A percentile compares a stretch with the other conserved stretches of the same genome.
These are phyloP conservation scores for Penicillium bovifimosum DNA, from an alignment of 495 filamentous ascomycete genomes.

Conservation along the genomic window DNA sequence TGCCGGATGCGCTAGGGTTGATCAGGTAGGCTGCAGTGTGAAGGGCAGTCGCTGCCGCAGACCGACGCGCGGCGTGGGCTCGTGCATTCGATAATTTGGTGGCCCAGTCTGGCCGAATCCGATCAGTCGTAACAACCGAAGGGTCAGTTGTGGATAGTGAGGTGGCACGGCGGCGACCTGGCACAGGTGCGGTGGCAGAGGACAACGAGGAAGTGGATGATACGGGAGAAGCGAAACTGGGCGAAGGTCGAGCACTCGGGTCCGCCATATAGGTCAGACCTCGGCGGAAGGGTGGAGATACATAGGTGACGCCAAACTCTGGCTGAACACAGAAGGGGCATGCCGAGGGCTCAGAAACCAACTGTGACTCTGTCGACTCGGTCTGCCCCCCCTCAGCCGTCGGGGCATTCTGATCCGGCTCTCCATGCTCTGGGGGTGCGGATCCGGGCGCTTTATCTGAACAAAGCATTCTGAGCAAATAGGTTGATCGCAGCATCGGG, in stretches of 20 bases:
- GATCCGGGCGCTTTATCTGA: constrained; percentile 95
- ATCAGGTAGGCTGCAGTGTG: constrained; percentile 95
- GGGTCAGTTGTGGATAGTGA: constrained; percentile 77
- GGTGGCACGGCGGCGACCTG: constrained; percentile 61
- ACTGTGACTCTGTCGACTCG: constrained; percentile 51
- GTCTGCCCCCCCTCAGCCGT: constrained; percentile 33
- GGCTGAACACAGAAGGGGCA: constrained; percentile 95
- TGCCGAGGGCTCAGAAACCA: constrained; percentile 86
- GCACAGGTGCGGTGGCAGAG: constrained; percentile 30
- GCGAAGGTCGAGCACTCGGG: constrained; percentile 33
- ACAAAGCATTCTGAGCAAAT: constrained; percentile 99
- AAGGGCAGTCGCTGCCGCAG: constrained; percentile 88
- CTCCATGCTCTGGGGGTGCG: constrained; percentile 87
- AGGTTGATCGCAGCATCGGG: constrained; percentile 89
- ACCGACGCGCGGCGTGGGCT: constrained; percentile 74
- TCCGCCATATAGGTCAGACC: constrained; percentile 67
- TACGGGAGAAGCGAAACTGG: constrained; percentile 60
- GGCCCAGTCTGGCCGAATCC: constrained; percentile 88
- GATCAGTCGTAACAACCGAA: constrained; percentile 84
- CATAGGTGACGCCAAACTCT: constrained; percentile 91
- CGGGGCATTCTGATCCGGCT: constrained; percentile 46
- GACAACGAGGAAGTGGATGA: constrained; percentile 54
- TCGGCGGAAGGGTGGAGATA: constrained; percentile 79
- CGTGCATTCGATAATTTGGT: constrained; percentile 82
- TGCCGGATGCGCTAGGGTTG: constrained; percentile 51